These are phyloP conservation scores for Misopates orontium DNA, from an alignment of 257 asterid genomes.

Conservation along the genomic window DNA sequence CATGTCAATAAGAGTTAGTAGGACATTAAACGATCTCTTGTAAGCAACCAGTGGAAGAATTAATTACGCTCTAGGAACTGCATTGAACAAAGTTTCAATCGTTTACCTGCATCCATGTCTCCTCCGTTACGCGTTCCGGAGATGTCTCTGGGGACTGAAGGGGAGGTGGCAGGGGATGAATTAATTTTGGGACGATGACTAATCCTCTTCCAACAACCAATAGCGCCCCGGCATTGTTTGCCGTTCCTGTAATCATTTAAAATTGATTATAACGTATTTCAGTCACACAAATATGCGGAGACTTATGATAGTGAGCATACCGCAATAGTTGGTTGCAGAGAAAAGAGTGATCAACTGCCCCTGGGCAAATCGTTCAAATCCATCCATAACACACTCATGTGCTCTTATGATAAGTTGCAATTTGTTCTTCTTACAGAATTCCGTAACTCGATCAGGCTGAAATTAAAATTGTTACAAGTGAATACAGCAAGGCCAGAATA, in stretches of 20 bases:
- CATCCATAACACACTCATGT: slow-evolving; percentile 99
- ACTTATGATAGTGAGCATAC: slow-evolving; percentile 46
- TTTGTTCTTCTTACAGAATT: slow-evolving; percentile 92
- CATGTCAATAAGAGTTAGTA: background rate
- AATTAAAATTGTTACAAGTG: slow-evolving; percentile 18
- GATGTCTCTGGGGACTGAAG: slow-evolving; percentile 92
- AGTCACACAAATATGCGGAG: slow-evolving; percentile 12
- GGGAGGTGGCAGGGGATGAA: slow-evolving; percentile 98
- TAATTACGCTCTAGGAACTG: background rate
- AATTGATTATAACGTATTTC: slow-evolving; percentile 25
- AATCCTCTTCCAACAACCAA: slow-evolving; percentile 94
- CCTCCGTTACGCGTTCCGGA: slow-evolving; percentile 78
- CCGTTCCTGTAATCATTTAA: slow-evolving; percentile 69
- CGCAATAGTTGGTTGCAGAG: slow-evolving; percentile 99
- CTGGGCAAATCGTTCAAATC: slow-evolving; percentile 97
- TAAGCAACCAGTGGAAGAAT: slow-evolving; percentile 4
- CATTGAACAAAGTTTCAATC: background rate
- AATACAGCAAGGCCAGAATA: slow-evolving; percentile 2
- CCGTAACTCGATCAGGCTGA: slow-evolving; percentile 99
- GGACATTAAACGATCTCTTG: background rate
- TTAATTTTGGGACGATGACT: slow-evolving; percentile 87
- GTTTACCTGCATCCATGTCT: slow-evolving; percentile 99
- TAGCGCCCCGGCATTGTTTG: slow-evolving; percentile 97
- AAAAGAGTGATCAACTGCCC: slow-evolving; percentile 97
- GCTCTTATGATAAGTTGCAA: slow-evolving; percentile 93